Evolutionary conservation across 257 asterid species (phyloP).

Genomic region (Capsicum baccatum): DNA sequence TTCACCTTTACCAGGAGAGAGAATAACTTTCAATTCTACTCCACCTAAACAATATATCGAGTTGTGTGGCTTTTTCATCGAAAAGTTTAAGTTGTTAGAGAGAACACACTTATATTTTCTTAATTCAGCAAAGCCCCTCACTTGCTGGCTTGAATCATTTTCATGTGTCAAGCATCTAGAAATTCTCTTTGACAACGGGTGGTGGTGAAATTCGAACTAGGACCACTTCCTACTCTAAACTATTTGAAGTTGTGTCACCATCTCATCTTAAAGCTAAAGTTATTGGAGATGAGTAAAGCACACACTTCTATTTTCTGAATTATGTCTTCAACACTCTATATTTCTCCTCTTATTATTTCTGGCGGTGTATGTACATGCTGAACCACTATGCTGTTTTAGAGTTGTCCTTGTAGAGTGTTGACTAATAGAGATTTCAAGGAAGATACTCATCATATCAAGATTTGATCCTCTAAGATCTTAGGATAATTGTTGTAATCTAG

Average conservation of each 20-base stretch:
- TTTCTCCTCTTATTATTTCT: conserved; percentile 17
- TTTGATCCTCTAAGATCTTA: too few species aligned
- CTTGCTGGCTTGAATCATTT: background rate
- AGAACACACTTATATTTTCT: conserved; percentile 8
- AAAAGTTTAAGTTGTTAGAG: background rate
- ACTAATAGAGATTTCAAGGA: too few species aligned
- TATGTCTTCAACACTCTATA: background rate
- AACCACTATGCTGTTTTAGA: background rate
- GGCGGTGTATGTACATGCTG: background rate
- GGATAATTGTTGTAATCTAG: too few species aligned
- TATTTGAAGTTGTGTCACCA: background rate
- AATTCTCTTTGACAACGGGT: background rate
- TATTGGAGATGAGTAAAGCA: background rate
- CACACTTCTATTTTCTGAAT: background rate
- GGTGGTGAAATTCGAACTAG: background rate
- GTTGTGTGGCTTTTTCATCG: background rate
- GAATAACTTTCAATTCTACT: background rate
- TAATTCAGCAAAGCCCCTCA: background rate
- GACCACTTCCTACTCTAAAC: background rate
- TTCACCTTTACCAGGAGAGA: conserved; percentile 1
- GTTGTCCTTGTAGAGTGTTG: background rate
- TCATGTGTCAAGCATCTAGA: background rate
- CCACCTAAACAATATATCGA: conserved; percentile 1
- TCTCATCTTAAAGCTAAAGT: background rate
- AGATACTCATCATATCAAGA: too few species aligned